Conservation (phyloP, 1,284 basidiomycete genomes). For the Fomitopsis schrenkii region DNA sequence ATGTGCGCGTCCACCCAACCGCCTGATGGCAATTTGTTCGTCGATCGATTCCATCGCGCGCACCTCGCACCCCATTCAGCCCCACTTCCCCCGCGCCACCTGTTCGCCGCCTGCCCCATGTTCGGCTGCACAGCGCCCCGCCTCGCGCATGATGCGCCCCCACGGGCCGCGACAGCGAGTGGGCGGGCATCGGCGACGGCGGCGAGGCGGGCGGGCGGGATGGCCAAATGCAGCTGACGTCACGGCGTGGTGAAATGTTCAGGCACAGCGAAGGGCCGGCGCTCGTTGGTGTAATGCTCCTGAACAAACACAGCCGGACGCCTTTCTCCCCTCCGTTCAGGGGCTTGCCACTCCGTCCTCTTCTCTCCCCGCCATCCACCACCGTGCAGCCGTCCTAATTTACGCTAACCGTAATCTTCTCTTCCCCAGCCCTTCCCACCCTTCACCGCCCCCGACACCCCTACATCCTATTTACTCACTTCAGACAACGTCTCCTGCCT, state of each 20-base stretch:
- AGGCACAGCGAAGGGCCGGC: not conserved
- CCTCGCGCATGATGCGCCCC: not conserved
- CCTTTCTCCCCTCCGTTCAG: not conserved
- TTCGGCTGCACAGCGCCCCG: not conserved
- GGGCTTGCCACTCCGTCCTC: not conserved
- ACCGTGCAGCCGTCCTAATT: not conserved
- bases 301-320: not conserved
- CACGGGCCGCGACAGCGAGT: not conserved
- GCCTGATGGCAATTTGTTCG: not conserved
- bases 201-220: not conserved
- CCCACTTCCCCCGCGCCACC: not conserved
- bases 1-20: not conserved
- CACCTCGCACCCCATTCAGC: not conserved
- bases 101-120: not conserved
- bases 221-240: not conserved
- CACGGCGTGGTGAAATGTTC: not conserved
- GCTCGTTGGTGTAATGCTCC: not conserved
- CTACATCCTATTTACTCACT: not conserved
- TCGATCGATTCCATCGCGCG: not conserved
- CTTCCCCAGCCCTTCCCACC: not conserved
- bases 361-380: not conserved
- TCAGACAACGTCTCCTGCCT: not conserved
- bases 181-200: not conserved
- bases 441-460: not conserved
- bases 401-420: conserved; percentile 1